Conservation (phyloP, 305 asterid genomes). For the Rubia tinctorum region DNA sequence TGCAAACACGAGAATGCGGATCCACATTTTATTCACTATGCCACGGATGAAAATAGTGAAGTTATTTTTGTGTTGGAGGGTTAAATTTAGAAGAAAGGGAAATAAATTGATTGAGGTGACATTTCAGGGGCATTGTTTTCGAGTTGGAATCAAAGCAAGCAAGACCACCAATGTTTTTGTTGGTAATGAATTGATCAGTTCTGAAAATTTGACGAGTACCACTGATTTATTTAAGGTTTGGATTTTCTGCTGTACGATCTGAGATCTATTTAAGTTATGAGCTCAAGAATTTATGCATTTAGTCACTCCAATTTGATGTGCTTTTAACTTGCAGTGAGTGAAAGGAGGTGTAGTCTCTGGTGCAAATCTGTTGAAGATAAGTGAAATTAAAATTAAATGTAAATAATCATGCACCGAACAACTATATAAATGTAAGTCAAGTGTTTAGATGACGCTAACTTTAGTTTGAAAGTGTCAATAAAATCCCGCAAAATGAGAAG, state of each 20-base stretch:
- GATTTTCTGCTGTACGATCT: too few relatives aligned
- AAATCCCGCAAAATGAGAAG: too few relatives aligned
- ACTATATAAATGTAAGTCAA: too few relatives aligned
- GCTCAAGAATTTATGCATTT: too few relatives aligned
- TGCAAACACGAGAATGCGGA: background rate
- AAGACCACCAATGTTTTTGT: background rate
- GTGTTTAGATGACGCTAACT: too few relatives aligned
- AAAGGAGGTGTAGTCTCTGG: too few relatives aligned
- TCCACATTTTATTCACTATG: slow-evolving; percentile 4
- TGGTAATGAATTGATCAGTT: background rate
- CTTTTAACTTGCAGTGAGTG: too few relatives aligned
- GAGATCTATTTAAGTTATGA: background rate
- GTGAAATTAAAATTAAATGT: too few relatives aligned
- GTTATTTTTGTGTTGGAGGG: background rate
- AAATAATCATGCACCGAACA: too few relatives aligned
- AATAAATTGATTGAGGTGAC: background rate
- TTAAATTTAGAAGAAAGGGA: background rate
- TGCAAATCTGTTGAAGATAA: too few relatives aligned
- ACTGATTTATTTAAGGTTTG: too few relatives aligned
- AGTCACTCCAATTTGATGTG: background rate
- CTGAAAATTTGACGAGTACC: background rate
- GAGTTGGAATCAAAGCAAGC: slow-evolving; percentile 6
- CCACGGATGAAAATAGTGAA: background rate
- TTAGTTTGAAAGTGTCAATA: too few relatives aligned
- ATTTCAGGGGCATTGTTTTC: slow-evolving; percentile 10